These are phyloP conservation scores for Diplodia corticola DNA, from an alignment of 2,329 filamentous ascomycete species.

Conservation along the genomic window DNA sequence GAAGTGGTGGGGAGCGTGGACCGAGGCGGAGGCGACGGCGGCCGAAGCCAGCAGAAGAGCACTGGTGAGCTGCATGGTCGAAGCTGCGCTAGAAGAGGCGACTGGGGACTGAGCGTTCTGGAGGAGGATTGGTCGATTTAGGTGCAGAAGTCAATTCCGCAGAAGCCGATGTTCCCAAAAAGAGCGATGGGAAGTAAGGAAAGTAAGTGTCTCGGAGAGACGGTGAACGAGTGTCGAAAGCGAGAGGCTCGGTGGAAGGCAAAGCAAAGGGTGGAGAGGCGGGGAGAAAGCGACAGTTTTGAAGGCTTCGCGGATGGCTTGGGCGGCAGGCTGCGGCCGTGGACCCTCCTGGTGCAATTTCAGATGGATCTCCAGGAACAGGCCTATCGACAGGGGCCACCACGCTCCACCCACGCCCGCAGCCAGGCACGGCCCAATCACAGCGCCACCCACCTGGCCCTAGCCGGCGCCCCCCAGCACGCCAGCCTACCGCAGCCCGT, in stretches of 20 bases:
- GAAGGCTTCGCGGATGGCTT: background rate
- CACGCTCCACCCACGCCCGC: slow-evolving; percentile 1
- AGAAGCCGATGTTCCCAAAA: slow-evolving; percentile 34
- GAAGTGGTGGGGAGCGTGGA: slow-evolving; percentile 28
- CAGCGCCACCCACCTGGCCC: background rate
- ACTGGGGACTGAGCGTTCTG: slow-evolving; percentile 30
- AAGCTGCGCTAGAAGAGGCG: slow-evolving; percentile 30
- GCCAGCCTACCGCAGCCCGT: background rate
- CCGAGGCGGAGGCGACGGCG: slow-evolving; percentile 30
- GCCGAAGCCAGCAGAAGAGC: slow-evolving; percentile 26
- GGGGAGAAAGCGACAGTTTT: slow-evolving; percentile 12
- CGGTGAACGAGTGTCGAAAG: slow-evolving; percentile 36
- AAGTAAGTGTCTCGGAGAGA: slow-evolving; percentile 36
- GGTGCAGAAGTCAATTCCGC: slow-evolving; percentile 37
- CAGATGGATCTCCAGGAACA: slow-evolving; percentile 20
- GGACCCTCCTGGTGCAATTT: slow-evolving; percentile 18
- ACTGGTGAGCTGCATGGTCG: slow-evolving; percentile 29
- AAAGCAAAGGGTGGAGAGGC: slow-evolving; percentile 26
- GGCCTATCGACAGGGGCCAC: slow-evolving; percentile 4
- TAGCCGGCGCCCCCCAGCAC: background rate
- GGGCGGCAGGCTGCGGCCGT: background rate
- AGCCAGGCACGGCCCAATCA: background rate
- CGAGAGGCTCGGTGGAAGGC: slow-evolving; percentile 29
- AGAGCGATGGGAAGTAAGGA: slow-evolving; percentile 41
- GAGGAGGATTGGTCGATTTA: slow-evolving; percentile 26